A percentile compares a stretch with the other conserved stretches of the same genome.
Evolutionary conservation across 2,329 filamentous ascomycete genomes (phyloP).

Genomic region (Zasmidium cellare): DNA sequence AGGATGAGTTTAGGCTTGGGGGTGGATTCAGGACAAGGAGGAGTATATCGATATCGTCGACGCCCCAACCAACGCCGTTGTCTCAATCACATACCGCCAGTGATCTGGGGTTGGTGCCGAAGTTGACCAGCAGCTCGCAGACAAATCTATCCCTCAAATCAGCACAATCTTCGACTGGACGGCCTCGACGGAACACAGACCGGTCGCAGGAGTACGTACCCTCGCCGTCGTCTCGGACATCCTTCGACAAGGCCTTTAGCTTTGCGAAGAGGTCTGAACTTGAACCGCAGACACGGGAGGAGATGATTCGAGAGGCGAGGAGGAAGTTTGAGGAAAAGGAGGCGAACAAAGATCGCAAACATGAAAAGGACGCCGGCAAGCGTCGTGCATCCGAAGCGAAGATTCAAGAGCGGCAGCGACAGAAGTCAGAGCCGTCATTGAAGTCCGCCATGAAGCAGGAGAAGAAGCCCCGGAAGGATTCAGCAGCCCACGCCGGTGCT

Average conservation of each 20-base stretch:
- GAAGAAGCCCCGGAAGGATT: slow-evolving; percentile 19
- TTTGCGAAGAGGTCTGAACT: slow-evolving; percentile 46
- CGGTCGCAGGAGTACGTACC: slow-evolving; percentile 45
- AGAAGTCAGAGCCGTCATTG: slow-evolving; percentile 40
- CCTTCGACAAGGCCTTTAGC: slow-evolving; percentile 57
- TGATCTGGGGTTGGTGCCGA: slow-evolving; percentile 45
- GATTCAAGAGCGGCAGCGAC: slow-evolving; percentile 41
- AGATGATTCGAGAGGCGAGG: slow-evolving; percentile 57
- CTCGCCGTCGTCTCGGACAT: slow-evolving; percentile 56
- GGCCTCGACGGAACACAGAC: slow-evolving; percentile 52
- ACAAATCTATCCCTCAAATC: slow-evolving; percentile 51
- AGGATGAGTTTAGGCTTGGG: slow-evolving; percentile 45
- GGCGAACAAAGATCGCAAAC: slow-evolving; percentile 56
- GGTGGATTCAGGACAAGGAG: slow-evolving; percentile 39
- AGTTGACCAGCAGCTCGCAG: slow-evolving; percentile 52
- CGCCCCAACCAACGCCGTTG: slow-evolving; percentile 29
- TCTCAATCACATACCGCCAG: slow-evolving; percentile 36
- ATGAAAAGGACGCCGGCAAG: slow-evolving; percentile 54
- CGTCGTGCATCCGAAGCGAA: slow-evolving; percentile 48
- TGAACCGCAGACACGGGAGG: slow-evolving; percentile 56
- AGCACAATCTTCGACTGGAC: slow-evolving; percentile 31
- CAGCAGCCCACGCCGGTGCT: slow-evolving; percentile 12
- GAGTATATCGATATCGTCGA: slow-evolving; percentile 47
- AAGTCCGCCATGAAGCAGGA: slow-evolving; percentile 32
- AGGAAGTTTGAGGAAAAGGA: slow-evolving; percentile 61